Evolutionary conservation across 228 moss, liverwort and hornwort genomes (phyloP).

Genomic region (Sphagnum fallax): DNA sequence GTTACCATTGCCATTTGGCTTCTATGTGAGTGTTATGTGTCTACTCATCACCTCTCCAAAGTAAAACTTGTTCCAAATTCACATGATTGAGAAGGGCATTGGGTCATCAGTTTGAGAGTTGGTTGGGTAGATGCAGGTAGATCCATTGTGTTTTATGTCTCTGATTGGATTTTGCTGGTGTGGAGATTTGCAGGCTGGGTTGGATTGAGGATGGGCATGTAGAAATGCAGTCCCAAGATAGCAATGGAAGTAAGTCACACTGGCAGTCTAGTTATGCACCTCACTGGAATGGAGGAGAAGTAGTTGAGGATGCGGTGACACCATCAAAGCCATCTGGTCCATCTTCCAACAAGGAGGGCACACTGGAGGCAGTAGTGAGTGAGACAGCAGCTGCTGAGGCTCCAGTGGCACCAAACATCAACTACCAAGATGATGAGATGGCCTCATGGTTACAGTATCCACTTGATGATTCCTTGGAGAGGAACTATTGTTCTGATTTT

Average conservation of each 20-base stretch:
- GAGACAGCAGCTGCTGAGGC: conserved; percentile 12
- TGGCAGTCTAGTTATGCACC: conserved; percentile 6
- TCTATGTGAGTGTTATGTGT: conserved; percentile 12
- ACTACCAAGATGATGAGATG: conserved; percentile 25
- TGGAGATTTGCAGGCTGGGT: conserved; percentile 11
- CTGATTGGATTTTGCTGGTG: not conserved
- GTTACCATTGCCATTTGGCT: conserved; percentile 18
- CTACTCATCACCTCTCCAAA: not conserved
- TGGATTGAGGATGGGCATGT: conserved; percentile 16
- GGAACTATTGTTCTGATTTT: conserved; percentile 25
- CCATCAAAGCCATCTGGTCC: conserved; percentile 17
- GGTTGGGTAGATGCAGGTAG: not conserved
- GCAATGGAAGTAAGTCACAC: conserved; percentile 9
- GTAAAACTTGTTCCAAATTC: too few relatives aligned
- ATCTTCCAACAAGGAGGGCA: conserved; percentile 5
- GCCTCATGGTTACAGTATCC: conserved; percentile 33
- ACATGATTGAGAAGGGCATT: not conserved
- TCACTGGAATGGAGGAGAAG: conserved; percentile 12
- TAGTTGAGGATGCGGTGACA: conserved; percentile 16
- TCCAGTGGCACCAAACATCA: not conserved
- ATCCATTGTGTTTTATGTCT: not conserved
- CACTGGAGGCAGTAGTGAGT: conserved; percentile 8
- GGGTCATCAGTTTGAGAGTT: not conserved
- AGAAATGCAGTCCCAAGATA: conserved; percentile 9
- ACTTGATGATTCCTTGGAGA: conserved; percentile 27